A percentile compares a stretch with the other conserved stretches of the same genome.
phyloP scores from a whole-genome alignment of 1,284 basidiomycete species.

The Melampsora occidentalis region DNA sequence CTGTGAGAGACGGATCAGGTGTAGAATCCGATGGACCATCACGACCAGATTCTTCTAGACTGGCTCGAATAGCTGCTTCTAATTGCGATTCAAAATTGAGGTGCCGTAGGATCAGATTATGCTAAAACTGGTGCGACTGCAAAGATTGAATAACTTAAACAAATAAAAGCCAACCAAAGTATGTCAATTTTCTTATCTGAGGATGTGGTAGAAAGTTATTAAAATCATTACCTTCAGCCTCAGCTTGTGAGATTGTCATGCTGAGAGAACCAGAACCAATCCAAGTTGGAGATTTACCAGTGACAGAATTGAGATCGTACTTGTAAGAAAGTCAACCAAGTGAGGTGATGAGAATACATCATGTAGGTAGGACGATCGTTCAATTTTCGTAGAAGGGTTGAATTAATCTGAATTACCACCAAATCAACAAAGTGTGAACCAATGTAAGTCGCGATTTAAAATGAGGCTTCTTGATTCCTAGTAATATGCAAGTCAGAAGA shows the following conservation, averaged over 20 bases:
- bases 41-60: neutral
- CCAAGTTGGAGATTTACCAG: constrained; percentile 68
- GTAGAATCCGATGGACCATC: neutral
- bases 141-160: constrained; percentile 41
- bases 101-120: constrained; percentile 20
- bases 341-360: constrained; percentile 22
- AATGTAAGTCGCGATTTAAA: constrained; percentile 79
- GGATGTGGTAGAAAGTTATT: neutral
- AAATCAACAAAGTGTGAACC: constrained; percentile 83
- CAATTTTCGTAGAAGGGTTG: neutral
- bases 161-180: too few relatives aligned
- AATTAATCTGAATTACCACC: constrained; percentile 58
- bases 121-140: constrained; percentile 17
- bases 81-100: constrained; percentile 19
- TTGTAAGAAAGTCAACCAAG: constrained; percentile 61
- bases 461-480: constrained; percentile 86
- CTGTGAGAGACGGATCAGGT: neutral
- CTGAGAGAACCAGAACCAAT: constrained; percentile 76
- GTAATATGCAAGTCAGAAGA: too few relatives aligned
- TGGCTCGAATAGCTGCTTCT: constrained; percentile 29
- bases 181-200: neutral
- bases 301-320: constrained; percentile 85
- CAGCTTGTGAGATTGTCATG: constrained; percentile 81
- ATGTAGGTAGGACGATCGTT: too few relatives aligned
- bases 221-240: constrained; percentile 64